Evolutionary conservation across 768 basidiomycete genomes (phyloP), one percentile per base, ranked within the genome.

Genomic region (Serendipita sp.): DNA sequence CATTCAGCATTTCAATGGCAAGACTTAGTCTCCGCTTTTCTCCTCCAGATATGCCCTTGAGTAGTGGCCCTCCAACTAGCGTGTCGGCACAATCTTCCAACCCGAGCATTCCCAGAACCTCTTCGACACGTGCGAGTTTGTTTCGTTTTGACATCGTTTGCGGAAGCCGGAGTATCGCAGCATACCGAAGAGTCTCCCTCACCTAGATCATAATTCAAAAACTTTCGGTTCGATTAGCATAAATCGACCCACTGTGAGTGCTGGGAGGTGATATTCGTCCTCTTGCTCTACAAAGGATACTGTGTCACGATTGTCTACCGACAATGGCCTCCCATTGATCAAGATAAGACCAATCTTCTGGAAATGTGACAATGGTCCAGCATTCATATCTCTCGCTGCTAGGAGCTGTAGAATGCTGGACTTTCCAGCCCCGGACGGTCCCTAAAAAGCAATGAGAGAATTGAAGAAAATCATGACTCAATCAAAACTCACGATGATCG

Each of bases 31-130:
- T 71, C 1, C 79, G 69, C 69, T 80, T 80, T 67, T 80, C 79
- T n/a, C 79, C 79, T 3, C 79, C 79, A 8, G 73, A 74, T 41
- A 80, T 80, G 1, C 78, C 78, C 68, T 78, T 73, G 44, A 73
- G 65, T 13, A 77, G 65, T 48, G 74, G 74, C 1, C 78, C 78
- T 28, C 79, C 79, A 35, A 80, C 77, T 23, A 77, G 72, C 18
- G 75, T 72, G 66, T 79, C 75, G n/a, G 78, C 79, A 64, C 78
- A 78, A 51, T 76, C 75, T 64, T 75, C 75, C 36, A 80, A 68
- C 0, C 79, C 79, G 16, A 80, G 72, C 76, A 78, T 77, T 30
- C 70, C 51, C 2, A 80, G 66, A 1, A 80, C 77, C 60, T 79
- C 78, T 65, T 80, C 79, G 2, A 78, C 79, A 1, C 79, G 70